Evolutionary conservation across 306 rosid genomes (phyloP).

Genomic region (Citrullus colocynthis): DNA sequence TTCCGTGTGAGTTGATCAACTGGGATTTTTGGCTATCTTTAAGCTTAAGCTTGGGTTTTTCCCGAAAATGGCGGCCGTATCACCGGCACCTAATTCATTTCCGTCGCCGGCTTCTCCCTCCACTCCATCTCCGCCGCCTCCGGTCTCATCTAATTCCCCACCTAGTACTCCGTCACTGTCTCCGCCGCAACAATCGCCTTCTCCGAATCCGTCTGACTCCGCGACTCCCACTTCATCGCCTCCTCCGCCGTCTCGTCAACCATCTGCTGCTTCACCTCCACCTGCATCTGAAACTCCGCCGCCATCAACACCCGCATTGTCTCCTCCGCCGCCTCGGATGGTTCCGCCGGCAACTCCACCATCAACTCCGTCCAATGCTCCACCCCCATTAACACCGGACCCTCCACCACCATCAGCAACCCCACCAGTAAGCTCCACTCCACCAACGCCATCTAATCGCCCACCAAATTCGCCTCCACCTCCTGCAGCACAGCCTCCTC

Average conservation of each 20-base stretch:
- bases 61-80: constrained; percentile 36
- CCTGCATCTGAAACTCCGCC: constrained; percentile 6
- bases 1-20: constrained; percentile 8
- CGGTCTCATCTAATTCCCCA: constrained; percentile 8
- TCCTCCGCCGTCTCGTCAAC: constrained; percentile 17
- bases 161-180: not conserved
- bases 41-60: constrained; percentile 8
- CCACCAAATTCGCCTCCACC: constrained; percentile 12
- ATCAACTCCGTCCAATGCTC: constrained; percentile 13
- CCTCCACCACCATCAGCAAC: constrained; percentile 25
- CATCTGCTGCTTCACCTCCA: constrained; percentile 14
- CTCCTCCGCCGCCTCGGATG: constrained; percentile 4
- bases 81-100: constrained; percentile 51
- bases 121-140: constrained; percentile 15
- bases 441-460: constrained; percentile 17
- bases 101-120: constrained; percentile 25
- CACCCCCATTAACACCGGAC: constrained; percentile 25
- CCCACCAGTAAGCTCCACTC: constrained; percentile 15
- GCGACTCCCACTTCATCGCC: constrained; percentile 19
- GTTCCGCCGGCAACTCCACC: constrained; percentile 15
- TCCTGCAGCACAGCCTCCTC: constrained; percentile 16
- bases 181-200: not conserved
- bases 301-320: constrained; percentile 7
- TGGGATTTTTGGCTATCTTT: not conserved
- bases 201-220: not conserved